Base-by-base conservation (phyloP, 805 yeast species). In the Yamadazyma olivae region DNA sequence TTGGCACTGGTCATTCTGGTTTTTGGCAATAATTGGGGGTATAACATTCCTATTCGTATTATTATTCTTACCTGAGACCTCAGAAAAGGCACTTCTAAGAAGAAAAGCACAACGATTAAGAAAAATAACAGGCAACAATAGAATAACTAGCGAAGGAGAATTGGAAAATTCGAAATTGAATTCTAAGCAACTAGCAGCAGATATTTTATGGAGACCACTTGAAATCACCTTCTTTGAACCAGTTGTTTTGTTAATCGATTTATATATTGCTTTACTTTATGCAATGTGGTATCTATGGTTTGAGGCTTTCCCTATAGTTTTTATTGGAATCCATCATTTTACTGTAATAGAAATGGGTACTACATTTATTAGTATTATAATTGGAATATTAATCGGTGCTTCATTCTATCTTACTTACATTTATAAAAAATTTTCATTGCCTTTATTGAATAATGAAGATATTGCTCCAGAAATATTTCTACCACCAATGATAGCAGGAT, bases 251-350 rank as follows among this genome's bases (percentile, higher is more conserved):
- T 60, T 77, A 20, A 68, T 77, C 40, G 68, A 78, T 48, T 14
- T 70, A 17, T 78, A 77, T 51, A 57, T 72, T 43, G 75, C 79
- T 0, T 46, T 78, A 33, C 61, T 69, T 6, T 79, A 79, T 51
- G 74, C 80, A 19, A 54, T 71, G 20, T 44, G 74, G 42, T 79
- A 76, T 51, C 52, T 76, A 16, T 79, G 74, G 64, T 75, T 79
- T 46, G 84, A 80, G 54, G 79, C 77, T 4, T 75, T 75, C 56
- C 84, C 86, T 7, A 59, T 78, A 21, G 77, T 74, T 2, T 80
- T 70, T 33, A 38, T 42, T 6, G 72, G 64, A 2, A 49, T 63
- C 15, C 64, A 75, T 44, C 49, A 62, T 22, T 79, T 79, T 54
- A 66, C 74, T 3, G 47, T 64, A 17, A 63, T 77, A 20, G 75